Percentiles rank a stretch among this genome's conserved stretches.
Conservation (phyloP, 148 eudicot genomes). For the Vaccinium corymbosum region DNA sequence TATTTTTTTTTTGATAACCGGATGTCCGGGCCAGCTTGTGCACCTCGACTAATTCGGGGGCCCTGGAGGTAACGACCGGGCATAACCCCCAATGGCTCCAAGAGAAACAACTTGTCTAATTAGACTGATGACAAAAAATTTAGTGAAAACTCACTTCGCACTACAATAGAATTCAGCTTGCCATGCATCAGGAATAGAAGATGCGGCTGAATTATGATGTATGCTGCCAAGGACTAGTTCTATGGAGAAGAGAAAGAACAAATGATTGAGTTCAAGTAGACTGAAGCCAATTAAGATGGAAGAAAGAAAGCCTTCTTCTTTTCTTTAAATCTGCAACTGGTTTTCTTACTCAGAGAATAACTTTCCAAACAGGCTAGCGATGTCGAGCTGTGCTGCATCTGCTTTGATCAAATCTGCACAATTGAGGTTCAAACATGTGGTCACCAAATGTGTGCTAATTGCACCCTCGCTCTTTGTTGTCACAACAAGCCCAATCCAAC, state of each 20-base stretch:
- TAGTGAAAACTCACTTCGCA: background rate
- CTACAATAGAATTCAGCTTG: background rate
- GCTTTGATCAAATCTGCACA: conserved; percentile 35
- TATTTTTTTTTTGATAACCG: too few species aligned
- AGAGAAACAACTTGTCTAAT: too few species aligned
- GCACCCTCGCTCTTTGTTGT: conserved; percentile 33
- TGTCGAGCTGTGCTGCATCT: conserved; percentile 30
- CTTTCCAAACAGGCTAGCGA: conserved; percentile 26
- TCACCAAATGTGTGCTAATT: conserved; percentile 34
- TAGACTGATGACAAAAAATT: too few species aligned
- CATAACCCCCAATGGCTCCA: too few species aligned
- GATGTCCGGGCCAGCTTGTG: too few species aligned
- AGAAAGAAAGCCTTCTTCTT: background rate
- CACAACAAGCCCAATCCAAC: conserved; percentile 20
- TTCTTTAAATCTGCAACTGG: background rate
- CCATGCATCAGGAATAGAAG: background rate
- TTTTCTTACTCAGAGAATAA: background rate
- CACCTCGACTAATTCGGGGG: too few species aligned
- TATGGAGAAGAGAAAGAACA: background rate
- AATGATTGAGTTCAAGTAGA: background rate
- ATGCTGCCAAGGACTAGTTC: background rate
- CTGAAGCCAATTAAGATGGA: background rate
- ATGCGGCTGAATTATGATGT: background rate
- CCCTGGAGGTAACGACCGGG: too few species aligned
- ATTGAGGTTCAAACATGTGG: conserved; percentile 30